phyloP scores from a whole-genome alignment of 192 early-diverging fungal genomes.

The Jimgerdemannia lactiflua region DNA sequence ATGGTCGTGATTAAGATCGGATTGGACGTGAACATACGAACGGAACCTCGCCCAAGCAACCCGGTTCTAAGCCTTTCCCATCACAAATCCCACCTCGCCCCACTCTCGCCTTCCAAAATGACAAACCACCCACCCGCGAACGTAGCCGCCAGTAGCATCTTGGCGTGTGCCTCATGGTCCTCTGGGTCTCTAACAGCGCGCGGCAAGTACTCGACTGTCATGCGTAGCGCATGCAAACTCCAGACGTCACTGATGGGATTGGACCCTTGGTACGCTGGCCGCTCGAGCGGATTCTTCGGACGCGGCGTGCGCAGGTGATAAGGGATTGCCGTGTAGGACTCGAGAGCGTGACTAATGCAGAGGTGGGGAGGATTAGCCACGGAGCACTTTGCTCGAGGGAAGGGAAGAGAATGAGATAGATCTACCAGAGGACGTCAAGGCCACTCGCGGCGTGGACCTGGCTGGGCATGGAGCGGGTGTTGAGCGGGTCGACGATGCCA shows the following conservation, averaged over 20 bases:
- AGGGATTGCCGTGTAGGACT: constrained; percentile 90
- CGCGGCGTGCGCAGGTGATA: constrained; percentile 74
- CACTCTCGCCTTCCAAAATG: background rate
- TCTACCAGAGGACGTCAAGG: constrained; percentile 76
- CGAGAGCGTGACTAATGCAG: constrained; percentile 71
- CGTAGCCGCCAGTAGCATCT: constrained; percentile 87
- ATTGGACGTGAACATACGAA: too few species aligned
- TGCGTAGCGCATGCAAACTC: constrained; percentile 74
- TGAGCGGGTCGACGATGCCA: constrained; percentile 86
- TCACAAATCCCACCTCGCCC: background rate
- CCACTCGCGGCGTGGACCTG: constrained; percentile 85
- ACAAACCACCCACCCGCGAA: constrained; percentile 62
- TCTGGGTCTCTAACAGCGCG: constrained; percentile 66
- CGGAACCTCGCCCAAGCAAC: too few species aligned
- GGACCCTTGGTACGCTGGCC: constrained; percentile 90
- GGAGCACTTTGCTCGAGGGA: background rate
- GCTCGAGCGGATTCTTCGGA: constrained; percentile 74
- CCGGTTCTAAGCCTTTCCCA: background rate
- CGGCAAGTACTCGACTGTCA: constrained; percentile 79
- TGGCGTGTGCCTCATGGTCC: constrained; percentile 68
- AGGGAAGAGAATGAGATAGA: background rate
- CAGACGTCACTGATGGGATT: constrained; percentile 94
- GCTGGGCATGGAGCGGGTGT: constrained; percentile 82
- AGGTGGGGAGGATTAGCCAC: background rate
- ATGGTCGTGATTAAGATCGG: background rate